Percentiles rank a stretch among this genome's conserved stretches.
Conservation (phyloP, 2,329 filamentous ascomycete species). For the Alternaria longipes region DNA sequence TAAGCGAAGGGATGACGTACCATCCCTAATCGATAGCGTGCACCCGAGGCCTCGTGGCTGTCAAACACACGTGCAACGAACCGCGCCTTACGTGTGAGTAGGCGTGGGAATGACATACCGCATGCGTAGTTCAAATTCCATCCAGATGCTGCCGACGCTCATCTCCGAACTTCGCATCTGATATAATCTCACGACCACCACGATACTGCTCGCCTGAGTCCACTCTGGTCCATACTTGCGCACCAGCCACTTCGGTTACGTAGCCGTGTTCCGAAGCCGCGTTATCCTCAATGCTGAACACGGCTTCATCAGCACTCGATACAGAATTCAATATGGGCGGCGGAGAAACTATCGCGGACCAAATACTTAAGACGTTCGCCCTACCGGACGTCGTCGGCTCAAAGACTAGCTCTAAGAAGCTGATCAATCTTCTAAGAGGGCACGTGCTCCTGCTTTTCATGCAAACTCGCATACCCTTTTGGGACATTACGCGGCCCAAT, state of each 20-base stretch:
- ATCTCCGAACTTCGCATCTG: constrained; percentile 13
- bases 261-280: constrained; percentile 14
- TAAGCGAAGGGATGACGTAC: constrained; percentile 21
- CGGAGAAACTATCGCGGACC: constrained; percentile 19
- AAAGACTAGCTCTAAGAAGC: constrained; percentile 40
- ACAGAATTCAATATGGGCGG: constrained; percentile 21
- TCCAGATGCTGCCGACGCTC: background rate
- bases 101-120: background rate
- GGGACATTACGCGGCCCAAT: constrained; percentile 28
- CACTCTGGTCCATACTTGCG: constrained; percentile 7
- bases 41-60: constrained; percentile 5
- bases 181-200: constrained; percentile 19
- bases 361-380: constrained; percentile 24
- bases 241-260: constrained; percentile 21
- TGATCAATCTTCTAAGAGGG: constrained; percentile 51
- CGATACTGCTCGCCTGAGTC: constrained; percentile 4
- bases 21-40: constrained; percentile 17
- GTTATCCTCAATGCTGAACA: constrained; percentile 15
- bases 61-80: constrained; percentile 5
- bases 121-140: background rate
- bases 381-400: constrained; percentile 46
- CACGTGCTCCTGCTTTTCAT: constrained; percentile 28
- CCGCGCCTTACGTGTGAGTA: constrained; percentile 7
- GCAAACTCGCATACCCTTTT: constrained; percentile 18
- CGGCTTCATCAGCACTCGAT: constrained; percentile 27